phyloP scores from a whole-genome alignment of 345 rosid species.

The Rhizophora apiculata region DNA sequence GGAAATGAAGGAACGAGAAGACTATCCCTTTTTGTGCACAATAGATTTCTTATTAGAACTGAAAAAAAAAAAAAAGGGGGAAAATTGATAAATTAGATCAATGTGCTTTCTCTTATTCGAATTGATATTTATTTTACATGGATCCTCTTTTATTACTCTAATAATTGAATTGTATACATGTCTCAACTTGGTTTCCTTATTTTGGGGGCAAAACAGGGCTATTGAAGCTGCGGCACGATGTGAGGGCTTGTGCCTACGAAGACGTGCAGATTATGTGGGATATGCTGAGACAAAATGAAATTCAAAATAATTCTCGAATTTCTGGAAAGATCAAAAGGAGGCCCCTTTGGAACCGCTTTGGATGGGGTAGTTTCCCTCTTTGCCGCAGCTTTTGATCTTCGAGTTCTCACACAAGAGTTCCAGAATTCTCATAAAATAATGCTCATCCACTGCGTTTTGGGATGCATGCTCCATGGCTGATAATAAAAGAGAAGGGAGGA shows the following conservation, averaged over 20 bases:
- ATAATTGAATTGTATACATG: neutral
- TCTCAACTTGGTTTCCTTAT: neutral
- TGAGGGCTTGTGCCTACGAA: conserved; percentile 41
- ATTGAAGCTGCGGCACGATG: conserved; percentile 37
- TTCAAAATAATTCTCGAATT: conserved; percentile 8
- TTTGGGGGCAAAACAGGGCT: conserved; percentile 26
- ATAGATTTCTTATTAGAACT: too few species aligned
- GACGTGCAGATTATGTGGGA: conserved; percentile 57
- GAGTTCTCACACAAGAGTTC: neutral
- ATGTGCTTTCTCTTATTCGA: too few species aligned
- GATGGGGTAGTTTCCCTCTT: conserved; percentile 36
- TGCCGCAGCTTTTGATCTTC: conserved; percentile 21
- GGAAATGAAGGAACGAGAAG: too few species aligned
- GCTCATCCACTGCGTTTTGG: neutral
- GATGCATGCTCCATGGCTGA: neutral
- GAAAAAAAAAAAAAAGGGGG: too few species aligned
- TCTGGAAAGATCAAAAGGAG: conserved; percentile 22
- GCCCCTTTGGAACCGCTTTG: conserved; percentile 27
- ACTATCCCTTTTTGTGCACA: too few species aligned
- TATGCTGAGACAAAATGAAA: conserved; percentile 34
- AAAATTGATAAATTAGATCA: too few species aligned
- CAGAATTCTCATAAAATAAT: conserved; percentile 1
- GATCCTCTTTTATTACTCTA: too few species aligned
- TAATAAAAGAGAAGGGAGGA: conserved; percentile 18
- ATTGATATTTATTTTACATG: too few species aligned